Percentiles rank a stretch among this genome's conserved stretches.
Evolutionary conservation across 2,329 filamentous ascomycete genomes (phyloP).

Genomic region (Xylariaceae sp.): DNA sequence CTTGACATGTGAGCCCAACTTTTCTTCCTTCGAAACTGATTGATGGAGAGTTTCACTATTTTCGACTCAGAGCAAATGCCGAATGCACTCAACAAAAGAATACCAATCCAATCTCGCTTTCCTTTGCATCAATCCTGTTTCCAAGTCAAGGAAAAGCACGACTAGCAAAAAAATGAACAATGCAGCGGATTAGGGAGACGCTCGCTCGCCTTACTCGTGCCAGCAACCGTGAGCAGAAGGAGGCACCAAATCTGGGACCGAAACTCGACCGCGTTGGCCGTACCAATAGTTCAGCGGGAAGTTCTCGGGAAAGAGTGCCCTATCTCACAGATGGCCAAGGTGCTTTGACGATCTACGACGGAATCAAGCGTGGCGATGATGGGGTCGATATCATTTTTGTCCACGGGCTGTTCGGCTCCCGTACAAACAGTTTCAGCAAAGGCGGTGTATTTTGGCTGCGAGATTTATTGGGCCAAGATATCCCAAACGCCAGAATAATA

Average conservation of each 20-base stretch:
- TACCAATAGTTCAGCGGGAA: slow-evolving; percentile 28
- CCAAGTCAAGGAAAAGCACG: neutral
- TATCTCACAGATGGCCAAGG: slow-evolving; percentile 27
- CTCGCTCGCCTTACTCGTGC: slow-evolving; percentile 30
- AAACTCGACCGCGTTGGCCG: slow-evolving; percentile 29
- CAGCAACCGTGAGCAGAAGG: slow-evolving; percentile 23
- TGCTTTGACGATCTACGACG: slow-evolving; percentile 26
- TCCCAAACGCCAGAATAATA: slow-evolving; percentile 27
- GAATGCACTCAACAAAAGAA: no score
- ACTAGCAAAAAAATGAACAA: slow-evolving; percentile 21
- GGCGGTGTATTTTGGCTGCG: slow-evolving; percentile 30
- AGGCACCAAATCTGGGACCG: slow-evolving; percentile 19
- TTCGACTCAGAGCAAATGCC: no score
- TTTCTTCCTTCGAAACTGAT: no score
- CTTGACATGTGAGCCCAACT: no score
- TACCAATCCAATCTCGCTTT: no score
- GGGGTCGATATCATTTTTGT: slow-evolving; percentile 32
- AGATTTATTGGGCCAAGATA: slow-evolving; percentile 29
- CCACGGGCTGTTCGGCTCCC: slow-evolving; percentile 29
- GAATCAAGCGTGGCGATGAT: slow-evolving; percentile 22
- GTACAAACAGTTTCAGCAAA: slow-evolving; percentile 26
- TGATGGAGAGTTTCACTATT: no score
- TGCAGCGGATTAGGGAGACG: slow-evolving; percentile 32
- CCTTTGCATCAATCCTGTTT: no score
- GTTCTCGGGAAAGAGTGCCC: slow-evolving; percentile 25